Base-by-base conservation (phyloP, 352 stramenopile genomes). In the Aphanomyces stellatus region DNA sequence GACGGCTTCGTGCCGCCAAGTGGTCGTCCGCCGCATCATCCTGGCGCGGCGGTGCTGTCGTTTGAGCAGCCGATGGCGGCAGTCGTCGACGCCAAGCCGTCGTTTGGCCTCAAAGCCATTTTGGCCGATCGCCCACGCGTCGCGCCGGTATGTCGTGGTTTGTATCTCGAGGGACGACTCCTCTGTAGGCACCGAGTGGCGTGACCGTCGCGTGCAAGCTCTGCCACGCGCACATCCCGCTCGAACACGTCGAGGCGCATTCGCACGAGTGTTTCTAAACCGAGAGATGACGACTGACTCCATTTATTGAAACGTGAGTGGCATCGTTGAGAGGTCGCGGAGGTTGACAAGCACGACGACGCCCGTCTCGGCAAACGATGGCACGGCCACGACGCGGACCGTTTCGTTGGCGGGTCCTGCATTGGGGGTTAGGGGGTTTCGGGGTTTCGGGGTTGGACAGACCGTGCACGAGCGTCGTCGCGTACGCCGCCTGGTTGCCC, bases 301-400 rank as follows among this genome's bases (percentile, higher is more conserved):
- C n/a, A n/a, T n/a, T 53, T 53, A 63, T 53, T 51, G 41, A 61
- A 88, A 77, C 2, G 74, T 78, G 62, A 91, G 82, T 6, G 81
- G 80, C 57, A 90, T 84, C 42, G 78, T 85, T 37, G 80, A 87
- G 19, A 90, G 77, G 30, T 90, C 79, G 53, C 86, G 84, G 17
- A 98, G 72, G 71, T 98, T 93, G 19, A 98, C 79, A 53, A 98
- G 74, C 35, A 98, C 93, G 37, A 95, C 88, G 28, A 90, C 88
- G 53, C 83, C 84, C 24, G 91, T 96, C 53, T 88, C 72, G 10
- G 76, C 75, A 74, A 98, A 99, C 0, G 78, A 87, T 13, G 95
- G 95, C 61, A 98, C 79, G 28, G 80, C 88, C n/a, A 98, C 73
- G 28, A 98, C 62, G 25, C 88, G 77, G 59, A 88, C 88, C 33